Evolutionary conservation across 2,329 filamentous ascomycete genomes (phyloP), one percentile per base, ranked within the genome.

Genomic region (Neonectria coccinea): DNA sequence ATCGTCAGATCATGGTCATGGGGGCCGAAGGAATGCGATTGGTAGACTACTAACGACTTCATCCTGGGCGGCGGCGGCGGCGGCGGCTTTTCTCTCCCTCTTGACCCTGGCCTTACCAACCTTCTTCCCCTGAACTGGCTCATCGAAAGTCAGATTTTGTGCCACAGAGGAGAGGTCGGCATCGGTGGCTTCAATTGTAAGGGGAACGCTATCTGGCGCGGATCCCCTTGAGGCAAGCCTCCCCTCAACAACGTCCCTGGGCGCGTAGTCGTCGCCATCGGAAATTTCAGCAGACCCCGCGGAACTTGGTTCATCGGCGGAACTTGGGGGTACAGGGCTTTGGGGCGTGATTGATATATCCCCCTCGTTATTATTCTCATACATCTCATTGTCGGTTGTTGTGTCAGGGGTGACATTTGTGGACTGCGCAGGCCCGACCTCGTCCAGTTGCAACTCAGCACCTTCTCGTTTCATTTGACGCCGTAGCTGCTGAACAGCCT

Each of bases 391-490:
- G 12, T 45, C 12, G 27, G 56, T 12, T 31, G 52, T n/a, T 14
- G 41, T 25, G 20, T 44, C 45, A 11, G 60, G 39, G 22, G 39
- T n/a, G 47, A 33, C 44, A 18, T 27, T 31, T 41, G 48, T 45
- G 6, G 59, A 56, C 53, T 52, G 51, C 1, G 62, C 45, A 11
- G 47, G 27, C 11, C 67, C 56, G 2, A 62, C 56, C 29, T 66
- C 56, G 29, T 77, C 78, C 44, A 90, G 74, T 45, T 86, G 79
- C 9, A 93, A 77, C 53, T 89, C 84, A 51, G 84, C 82, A 72
- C 94, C 91, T 73, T 99, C 92, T 71, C 90, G 89, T 71, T 86
- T 88, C 94, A 99, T 97, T 76, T 96, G 90, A 73, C 88, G 86
- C 73, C 89, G 89, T 42, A 99, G 80, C 65, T 94, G 88, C 70